Conservation (phyloP, 495 filamentous ascomycete species). For the Hypoxylon subgilvum region DNA sequence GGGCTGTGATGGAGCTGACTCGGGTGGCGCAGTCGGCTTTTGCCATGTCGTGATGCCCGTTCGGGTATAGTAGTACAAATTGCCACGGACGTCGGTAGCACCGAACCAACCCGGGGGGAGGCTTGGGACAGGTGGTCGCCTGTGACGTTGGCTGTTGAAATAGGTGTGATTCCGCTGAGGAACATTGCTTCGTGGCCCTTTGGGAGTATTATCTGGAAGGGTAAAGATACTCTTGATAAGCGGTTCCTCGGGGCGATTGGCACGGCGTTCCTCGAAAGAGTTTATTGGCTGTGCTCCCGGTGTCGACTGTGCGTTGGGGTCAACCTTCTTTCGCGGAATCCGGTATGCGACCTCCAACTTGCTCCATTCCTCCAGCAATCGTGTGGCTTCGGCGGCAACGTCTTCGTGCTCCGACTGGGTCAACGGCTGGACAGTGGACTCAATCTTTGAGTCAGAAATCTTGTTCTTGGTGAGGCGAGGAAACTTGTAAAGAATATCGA, state of each 20-base stretch:
- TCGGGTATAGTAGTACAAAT: conserved; percentile 80
- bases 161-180: conserved; percentile 66
- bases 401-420: conserved; percentile 71
- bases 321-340: conserved; percentile 78
- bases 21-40: conserved; percentile 68
- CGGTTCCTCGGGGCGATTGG: conserved; percentile 63
- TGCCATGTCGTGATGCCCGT: conserved; percentile 80
- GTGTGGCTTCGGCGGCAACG: conserved; percentile 71
- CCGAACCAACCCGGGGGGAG: conserved; percentile 84
- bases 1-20: conserved; percentile 63
- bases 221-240: conserved; percentile 44
- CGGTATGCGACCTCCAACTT: conserved; percentile 91
- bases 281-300: conserved; percentile 48
- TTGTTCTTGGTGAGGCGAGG: conserved; percentile 95
- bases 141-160: conserved; percentile 63
- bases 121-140: conserved; percentile 59
- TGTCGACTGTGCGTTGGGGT: conserved; percentile 44
- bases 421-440: conserved; percentile 77
- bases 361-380: conserved; percentile 82
- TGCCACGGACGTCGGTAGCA: conserved; percentile 67
- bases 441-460: conserved; percentile 95
- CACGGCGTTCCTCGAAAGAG: conserved; percentile 70
- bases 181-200: conserved; percentile 69
- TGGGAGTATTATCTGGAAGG: conserved; percentile 61
- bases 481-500: conserved; percentile 87